Evolutionary conservation across 345 rosid species (phyloP).

Genomic region (Hibiscus tridactylites): DNA sequence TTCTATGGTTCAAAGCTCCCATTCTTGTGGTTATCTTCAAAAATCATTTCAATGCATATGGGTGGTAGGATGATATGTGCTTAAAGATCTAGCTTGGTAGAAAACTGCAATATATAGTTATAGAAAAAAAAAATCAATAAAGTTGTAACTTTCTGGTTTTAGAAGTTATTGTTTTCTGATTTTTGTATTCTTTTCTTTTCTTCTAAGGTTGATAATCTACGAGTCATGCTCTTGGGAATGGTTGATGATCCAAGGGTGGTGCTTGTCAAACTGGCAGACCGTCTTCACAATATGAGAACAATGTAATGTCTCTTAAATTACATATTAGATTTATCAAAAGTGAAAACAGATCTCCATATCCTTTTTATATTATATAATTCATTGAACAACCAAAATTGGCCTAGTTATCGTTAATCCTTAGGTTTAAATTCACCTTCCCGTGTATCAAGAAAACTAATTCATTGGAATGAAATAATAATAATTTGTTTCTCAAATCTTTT

Average conservation of each 20-base stretch:
- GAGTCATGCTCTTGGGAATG: slow-evolving; percentile 75
- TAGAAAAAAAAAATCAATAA: background rate
- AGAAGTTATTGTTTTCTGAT: slow-evolving; percentile 3
- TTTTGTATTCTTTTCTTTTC: slow-evolving; percentile 6
- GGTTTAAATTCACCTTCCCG: background rate
- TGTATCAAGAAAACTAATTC: background rate
- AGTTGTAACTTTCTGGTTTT: slow-evolving; percentile 4
- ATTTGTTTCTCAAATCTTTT: background rate
- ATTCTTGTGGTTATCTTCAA: background rate
- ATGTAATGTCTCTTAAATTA: slow-evolving; percentile 33
- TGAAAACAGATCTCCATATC: background rate
- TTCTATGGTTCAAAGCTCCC: background rate
- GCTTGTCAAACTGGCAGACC: slow-evolving; percentile 77
- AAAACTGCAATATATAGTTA: background rate
- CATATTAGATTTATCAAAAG: background rate
- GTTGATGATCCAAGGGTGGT: slow-evolving; percentile 76
- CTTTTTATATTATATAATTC: background rate
- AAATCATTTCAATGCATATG: background rate
- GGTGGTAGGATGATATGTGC: background rate
- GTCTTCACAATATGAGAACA: slow-evolving; percentile 83
- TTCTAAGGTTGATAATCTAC: slow-evolving; percentile 49
- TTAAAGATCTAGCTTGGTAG: background rate
- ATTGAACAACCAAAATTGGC: background rate
- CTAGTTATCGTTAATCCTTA: background rate
- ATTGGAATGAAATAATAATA: background rate